phyloP scores from a whole-genome alignment of 23 red algal genomes.

The Cyanidioschyzon merolae region DNA sequence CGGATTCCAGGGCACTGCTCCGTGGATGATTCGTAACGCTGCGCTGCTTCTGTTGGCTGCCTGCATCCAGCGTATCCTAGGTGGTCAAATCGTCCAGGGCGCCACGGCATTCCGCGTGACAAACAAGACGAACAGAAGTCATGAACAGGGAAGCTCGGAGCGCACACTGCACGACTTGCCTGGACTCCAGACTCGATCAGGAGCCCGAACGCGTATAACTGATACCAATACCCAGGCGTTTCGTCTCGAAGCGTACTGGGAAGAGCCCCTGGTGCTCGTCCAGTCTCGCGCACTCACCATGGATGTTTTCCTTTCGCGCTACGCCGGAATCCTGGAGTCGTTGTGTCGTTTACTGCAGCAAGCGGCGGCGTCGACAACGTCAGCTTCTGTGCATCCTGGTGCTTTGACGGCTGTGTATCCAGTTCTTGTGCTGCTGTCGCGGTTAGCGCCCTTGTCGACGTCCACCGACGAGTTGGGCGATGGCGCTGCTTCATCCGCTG shows the following conservation, averaged over 20 bases:
- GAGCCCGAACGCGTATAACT: not conserved
- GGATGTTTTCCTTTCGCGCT: not conserved
- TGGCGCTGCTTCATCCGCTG: not conserved
- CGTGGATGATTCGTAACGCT: conserved; percentile 4
- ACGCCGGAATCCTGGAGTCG: not conserved
- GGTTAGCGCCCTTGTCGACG: not conserved
- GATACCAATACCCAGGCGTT: not conserved
- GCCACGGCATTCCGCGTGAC: too few relatives aligned
- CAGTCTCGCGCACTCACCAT: not conserved
- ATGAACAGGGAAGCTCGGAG: too few relatives aligned
- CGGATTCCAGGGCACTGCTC: not conserved
- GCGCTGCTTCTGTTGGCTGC: not conserved
- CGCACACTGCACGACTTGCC: too few relatives aligned
- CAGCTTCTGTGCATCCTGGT: too few relatives aligned
- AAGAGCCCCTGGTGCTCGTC: not conserved
- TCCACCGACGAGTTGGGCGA: not conserved
- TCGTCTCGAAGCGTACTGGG: not conserved
- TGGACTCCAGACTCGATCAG: not conserved
- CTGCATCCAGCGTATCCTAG: not conserved
- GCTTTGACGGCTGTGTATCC: not conserved
- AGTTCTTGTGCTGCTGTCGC: not conserved
- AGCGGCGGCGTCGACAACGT: not conserved
- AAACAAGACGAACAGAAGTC: not conserved
- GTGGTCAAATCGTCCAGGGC: not conserved
- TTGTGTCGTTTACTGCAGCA: not conserved